Conservation (phyloP, 1,139 yeast genomes). For the Geotrichum fermentans region DNA sequence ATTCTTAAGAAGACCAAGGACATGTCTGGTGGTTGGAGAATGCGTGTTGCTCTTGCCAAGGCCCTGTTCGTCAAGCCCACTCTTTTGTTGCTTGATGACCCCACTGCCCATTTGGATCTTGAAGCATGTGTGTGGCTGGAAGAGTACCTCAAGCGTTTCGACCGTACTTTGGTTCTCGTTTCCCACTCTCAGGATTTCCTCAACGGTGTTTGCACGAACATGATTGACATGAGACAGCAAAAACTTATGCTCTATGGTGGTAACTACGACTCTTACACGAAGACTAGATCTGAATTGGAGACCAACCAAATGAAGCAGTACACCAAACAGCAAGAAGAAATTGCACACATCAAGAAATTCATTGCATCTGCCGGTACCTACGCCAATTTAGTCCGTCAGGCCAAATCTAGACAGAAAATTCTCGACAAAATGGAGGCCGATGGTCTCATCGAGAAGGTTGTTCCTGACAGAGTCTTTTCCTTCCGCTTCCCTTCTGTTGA, state of each 20-base stretch:
- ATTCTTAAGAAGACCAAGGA: conserved; percentile 90
- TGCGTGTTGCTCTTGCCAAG: conserved; percentile 85
- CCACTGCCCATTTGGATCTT: conserved; percentile 98
- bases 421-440: conserved; percentile 99
- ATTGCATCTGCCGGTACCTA: conserved; percentile 99
- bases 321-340: conserved; percentile 96
- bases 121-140: conserved; percentile 99
- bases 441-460: conserved; percentile 91
- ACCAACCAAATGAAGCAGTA: conserved; percentile 98
- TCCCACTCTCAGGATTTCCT: conserved; percentile 99
- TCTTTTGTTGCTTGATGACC: conserved; percentile 73
- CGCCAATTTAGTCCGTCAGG: conserved; percentile 97
- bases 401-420: conserved; percentile 98
- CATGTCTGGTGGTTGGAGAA: conserved; percentile 98
- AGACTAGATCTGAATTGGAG: conserved; percentile 91
- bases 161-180: conserved; percentile 86
- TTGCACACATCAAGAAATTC: conserved; percentile 94
- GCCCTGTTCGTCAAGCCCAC: conserved; percentile 72
- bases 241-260: conserved; percentile 84
- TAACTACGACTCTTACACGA: conserved; percentile 94
- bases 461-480: conserved; percentile 85
- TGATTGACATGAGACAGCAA: conserved; percentile 90
- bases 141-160: conserved; percentile 92
- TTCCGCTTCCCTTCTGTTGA: conserved; percentile 95
- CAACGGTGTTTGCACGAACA: conserved; percentile 96